Evolutionary conservation across 129 eudicot species (phyloP).

Genomic region (Kitagawia praeruptora): DNA sequence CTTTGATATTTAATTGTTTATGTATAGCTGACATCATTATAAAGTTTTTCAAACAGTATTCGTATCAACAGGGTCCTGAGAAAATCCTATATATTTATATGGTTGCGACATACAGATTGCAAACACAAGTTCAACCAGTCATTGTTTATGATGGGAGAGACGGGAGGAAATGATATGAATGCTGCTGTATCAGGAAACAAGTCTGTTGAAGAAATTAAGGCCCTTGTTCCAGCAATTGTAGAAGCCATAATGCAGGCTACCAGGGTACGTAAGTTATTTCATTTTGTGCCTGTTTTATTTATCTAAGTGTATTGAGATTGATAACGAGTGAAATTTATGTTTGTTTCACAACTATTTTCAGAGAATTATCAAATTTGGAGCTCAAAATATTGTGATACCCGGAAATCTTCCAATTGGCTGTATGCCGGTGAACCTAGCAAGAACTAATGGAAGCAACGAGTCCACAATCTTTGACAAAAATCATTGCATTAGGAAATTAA

Average conservation of each 20-base stretch:
- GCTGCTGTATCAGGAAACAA: slow-evolving; percentile 6
- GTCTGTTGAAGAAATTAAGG: background rate
- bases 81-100: background rate
- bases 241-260: slow-evolving; percentile 1
- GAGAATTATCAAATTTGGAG: slow-evolving; percentile 12
- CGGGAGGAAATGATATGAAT: slow-evolving; percentile 19
- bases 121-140: background rate
- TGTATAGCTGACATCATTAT: too few relatives aligned
- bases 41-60: too few relatives aligned
- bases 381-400: slow-evolving; percentile 9
- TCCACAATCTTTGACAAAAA: background rate
- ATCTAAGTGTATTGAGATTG: background rate
- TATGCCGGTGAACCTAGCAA: background rate
- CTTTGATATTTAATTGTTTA: too few relatives aligned
- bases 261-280: slow-evolving; percentile 2
- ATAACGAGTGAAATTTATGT: background rate
- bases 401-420: slow-evolving; percentile 20
- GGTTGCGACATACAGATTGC: slow-evolving; percentile 5
- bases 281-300: background rate
- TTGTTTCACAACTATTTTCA: background rate
- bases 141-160: slow-evolving; percentile 17
- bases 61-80: background rate
- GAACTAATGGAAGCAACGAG: background rate
- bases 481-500: background rate
- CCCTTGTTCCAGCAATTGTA: slow-evolving; percentile 15